Percentiles rank a stretch among this genome's conserved stretches.
Conservation (phyloP, 805 yeast species). For the Scheffersomyces amazonensis region DNA sequence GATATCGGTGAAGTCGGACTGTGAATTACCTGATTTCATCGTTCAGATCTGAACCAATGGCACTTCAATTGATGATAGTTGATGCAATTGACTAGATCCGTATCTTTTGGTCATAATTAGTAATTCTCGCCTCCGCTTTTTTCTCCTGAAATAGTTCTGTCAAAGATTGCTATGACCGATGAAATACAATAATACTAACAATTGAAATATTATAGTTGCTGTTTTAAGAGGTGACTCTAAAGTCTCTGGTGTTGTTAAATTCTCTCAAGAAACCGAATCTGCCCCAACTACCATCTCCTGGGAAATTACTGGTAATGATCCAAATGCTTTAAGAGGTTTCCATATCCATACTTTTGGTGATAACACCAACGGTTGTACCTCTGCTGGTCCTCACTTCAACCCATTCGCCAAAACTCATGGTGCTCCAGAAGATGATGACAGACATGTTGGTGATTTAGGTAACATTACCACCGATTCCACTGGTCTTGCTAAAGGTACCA, state of each 20-base stretch:
- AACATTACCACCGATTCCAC: slow-evolving; percentile 82
- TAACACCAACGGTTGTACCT: slow-evolving; percentile 98
- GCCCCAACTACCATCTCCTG: slow-evolving; percentile 85
- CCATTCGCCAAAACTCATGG: slow-evolving; percentile 89
- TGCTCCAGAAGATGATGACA: slow-evolving; percentile 75
- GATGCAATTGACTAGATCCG: no score
- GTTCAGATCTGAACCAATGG: no score
- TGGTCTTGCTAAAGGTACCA: slow-evolving; percentile 91
- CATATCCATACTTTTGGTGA: slow-evolving; percentile 98
- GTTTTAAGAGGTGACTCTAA: slow-evolving; percentile 93
- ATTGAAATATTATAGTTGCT: slow-evolving; percentile 58
- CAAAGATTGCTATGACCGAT: neutral
- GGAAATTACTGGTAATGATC: slow-evolving; percentile 85
- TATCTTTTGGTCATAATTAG: no score
- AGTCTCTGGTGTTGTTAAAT: slow-evolving; percentile 82
- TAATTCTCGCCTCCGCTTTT: slow-evolving; percentile 1
- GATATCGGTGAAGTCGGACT: no score
- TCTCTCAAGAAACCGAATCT: slow-evolving; percentile 76
- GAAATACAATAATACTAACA: slow-evolving; percentile 11
- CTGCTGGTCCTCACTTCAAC: slow-evolving; percentile 97
- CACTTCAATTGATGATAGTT: no score
- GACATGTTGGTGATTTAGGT: slow-evolving; percentile 97
- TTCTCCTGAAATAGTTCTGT: neutral
- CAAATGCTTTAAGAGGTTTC: slow-evolving; percentile 93
- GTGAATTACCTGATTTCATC: no score